phyloP scores from a whole-genome alignment of 345 rosid species.

The Bruguiera gymnorhiza region DNA sequence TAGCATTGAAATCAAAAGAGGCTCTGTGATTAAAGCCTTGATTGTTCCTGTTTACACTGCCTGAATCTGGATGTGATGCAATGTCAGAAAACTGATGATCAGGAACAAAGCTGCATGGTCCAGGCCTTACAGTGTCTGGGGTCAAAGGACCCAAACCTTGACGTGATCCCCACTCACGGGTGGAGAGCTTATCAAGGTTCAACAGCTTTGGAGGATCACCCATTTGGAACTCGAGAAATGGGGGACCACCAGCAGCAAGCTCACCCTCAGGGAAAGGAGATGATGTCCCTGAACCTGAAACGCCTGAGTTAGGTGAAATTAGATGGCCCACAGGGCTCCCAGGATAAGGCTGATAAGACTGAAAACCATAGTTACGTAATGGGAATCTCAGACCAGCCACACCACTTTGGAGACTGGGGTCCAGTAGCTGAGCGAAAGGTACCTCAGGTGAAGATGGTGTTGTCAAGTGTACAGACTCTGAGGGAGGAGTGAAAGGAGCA shows the following conservation, averaged over 20 bases:
- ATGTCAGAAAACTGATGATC: slow-evolving; percentile 32
- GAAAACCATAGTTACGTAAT: slow-evolving; percentile 60
- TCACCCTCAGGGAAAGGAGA: slow-evolving; percentile 86
- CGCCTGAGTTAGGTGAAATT: slow-evolving; percentile 82
- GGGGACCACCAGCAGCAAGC: slow-evolving; percentile 30
- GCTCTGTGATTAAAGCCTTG: slow-evolving; percentile 41
- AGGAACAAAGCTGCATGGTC: slow-evolving; percentile 33
- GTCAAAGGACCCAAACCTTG: slow-evolving; percentile 51
- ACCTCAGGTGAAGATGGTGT: slow-evolving; percentile 97
- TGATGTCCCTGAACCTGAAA: slow-evolving; percentile 84
- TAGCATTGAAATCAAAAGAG: slow-evolving; percentile 55
- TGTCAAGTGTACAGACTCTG: slow-evolving; percentile 72
- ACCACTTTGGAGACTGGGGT: slow-evolving; percentile 37
- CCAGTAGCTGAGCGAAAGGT: slow-evolving; percentile 87
- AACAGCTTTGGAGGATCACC: slow-evolving; percentile 63
- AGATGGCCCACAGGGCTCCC: slow-evolving; percentile 90
- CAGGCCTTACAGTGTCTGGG: slow-evolving; percentile 44
- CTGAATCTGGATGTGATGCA: slow-evolving; percentile 16
- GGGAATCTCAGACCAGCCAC: slow-evolving; percentile 47
- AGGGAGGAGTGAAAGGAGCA: slow-evolving; percentile 93
- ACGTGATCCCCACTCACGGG: slow-evolving; percentile 35
- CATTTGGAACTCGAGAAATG: slow-evolving; percentile 53
- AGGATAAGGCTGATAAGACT: slow-evolving; percentile 75
- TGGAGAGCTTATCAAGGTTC: slow-evolving; percentile 48
- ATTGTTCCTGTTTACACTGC: slow-evolving; percentile 18